These are phyloP conservation scores for Catenaria anguillulae DNA, from an alignment of 371 early-diverging fungal genomes.

Conservation along the genomic window DNA sequence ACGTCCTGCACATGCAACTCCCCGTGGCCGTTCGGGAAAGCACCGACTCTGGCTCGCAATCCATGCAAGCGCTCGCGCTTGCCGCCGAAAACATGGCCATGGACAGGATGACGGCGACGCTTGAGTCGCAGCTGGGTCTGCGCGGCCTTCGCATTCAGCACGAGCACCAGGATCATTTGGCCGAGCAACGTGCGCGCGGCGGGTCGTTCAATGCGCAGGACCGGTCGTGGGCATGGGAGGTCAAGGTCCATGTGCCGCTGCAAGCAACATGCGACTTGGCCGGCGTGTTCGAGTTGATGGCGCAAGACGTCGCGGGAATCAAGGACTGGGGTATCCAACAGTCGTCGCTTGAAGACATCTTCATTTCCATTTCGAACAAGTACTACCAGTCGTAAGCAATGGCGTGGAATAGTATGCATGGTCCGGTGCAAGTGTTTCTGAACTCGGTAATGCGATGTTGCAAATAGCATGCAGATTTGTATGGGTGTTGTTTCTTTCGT, in stretches of 20 bases:
- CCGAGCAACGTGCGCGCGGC: background rate
- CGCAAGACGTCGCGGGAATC: background rate
- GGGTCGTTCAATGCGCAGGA: background rate
- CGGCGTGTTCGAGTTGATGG: background rate
- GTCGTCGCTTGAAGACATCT: conserved; percentile 4
- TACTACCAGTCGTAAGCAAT: background rate
- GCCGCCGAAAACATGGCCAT: background rate
- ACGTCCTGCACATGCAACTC: background rate
- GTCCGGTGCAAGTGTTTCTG: no score
- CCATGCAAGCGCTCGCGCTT: background rate
- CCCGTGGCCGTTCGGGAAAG: background rate
- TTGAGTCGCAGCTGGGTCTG: background rate
- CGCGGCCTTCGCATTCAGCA: background rate
- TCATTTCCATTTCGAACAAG: background rate
- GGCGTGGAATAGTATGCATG: no score
- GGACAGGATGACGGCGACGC: conserved; percentile 1
- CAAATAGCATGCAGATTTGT: no score
- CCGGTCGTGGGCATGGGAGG: background rate
- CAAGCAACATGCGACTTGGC: background rate
- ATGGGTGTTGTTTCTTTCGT: no score
- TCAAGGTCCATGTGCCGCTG: background rate
- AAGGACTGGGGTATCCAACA: background rate
- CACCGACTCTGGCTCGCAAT: no score
- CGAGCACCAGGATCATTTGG: background rate
- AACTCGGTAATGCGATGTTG: no score